Evolutionary conservation across 2,329 filamentous ascomycete genomes (phyloP), one percentile per base, ranked within the genome.

Genomic region (Cladosporium sp.): DNA sequence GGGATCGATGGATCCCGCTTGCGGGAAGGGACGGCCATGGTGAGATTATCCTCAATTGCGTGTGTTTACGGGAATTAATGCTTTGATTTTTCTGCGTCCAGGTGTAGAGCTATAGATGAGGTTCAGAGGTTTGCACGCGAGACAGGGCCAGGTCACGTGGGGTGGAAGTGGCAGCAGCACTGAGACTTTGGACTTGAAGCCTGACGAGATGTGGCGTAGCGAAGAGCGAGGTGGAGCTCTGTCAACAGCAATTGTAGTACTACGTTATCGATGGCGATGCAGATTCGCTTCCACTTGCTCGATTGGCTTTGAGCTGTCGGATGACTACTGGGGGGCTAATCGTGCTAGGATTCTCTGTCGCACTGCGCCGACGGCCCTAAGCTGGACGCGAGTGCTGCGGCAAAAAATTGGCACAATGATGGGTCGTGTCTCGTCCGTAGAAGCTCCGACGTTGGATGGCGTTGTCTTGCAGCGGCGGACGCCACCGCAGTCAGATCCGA

Each of bases 1-100:
- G 53, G 55, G 37, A 55, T 42, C 19, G 55, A 53, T 35, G 62
- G 61, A 60, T 65, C 53, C 47, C 37, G 47, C 48, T 62, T 60
- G 32, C 50, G 50, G 19, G 53, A 40, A 20, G 55, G 48, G 52
- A 61, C 60, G 59, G 64, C 53, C 20, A 61, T 47, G 56, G 32
- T 45, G 25, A 4, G 32, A 15, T 17, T 25, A 15, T 17, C 37
- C 17, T 17, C 32, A 17, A 37, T 48, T 9, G 58, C n/a, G 36
- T 34, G 24, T n/a, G 20, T 56, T 13, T 37, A 7, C 15, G 17
- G 20, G 19, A 25, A 32, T 35, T 13, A 35, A 7, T 17, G 10
- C 15, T 35, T 12, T 37, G 13, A n/a, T 25, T 35, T 25, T 17
- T 13, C 15, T 35, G 45, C 13, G 24, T 45, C 24, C 48, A 13